A percentile compares a stretch with the other conserved stretches of the same genome.
Conservation (phyloP, 495 filamentous ascomycete species). For the Pyronema domesticum region DNA sequence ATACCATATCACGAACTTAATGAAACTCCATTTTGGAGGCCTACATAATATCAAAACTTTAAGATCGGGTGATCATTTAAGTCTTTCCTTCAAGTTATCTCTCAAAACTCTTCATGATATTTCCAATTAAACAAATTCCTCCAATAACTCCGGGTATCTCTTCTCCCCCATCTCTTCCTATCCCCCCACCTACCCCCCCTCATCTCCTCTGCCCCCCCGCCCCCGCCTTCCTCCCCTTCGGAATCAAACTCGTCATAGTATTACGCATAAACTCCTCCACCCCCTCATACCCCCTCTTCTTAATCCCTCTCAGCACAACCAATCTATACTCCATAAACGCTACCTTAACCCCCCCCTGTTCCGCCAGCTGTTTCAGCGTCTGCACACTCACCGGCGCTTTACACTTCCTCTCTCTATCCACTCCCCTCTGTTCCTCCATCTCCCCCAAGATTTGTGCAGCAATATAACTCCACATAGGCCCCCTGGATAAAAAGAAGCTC, state of each 20-base stretch:
- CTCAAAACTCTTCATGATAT: no score
- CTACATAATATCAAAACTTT: no score
- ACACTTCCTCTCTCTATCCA: no score
- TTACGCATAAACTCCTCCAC: constrained; percentile 60
- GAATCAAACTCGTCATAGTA: constrained; percentile 44
- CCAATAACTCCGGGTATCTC: no score
- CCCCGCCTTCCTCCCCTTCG: neutral
- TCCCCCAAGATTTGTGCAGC: constrained; percentile 37
- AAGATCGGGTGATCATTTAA: no score
- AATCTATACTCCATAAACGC: constrained; percentile 59
- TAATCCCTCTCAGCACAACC: constrained; percentile 54
- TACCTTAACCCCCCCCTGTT: constrained; percentile 47
- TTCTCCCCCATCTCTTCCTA: no score
- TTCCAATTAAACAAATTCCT: no score
- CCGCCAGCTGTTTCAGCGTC: constrained; percentile 42
- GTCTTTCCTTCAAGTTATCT: no score
- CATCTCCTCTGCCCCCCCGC: no score
- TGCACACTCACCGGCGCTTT: constrained; percentile 60
- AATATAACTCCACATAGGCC: constrained; percentile 28
- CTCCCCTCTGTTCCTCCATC: constrained; percentile 47
- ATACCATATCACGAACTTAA: no score
- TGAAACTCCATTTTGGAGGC: no score
- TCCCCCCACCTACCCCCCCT: no score
- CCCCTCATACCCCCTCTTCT: constrained; percentile 44
- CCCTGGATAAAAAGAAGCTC: constrained; percentile 59